phyloP scores from a whole-genome alignment of 805 yeast species.

The Saturnispora serradocipensis region DNA sequence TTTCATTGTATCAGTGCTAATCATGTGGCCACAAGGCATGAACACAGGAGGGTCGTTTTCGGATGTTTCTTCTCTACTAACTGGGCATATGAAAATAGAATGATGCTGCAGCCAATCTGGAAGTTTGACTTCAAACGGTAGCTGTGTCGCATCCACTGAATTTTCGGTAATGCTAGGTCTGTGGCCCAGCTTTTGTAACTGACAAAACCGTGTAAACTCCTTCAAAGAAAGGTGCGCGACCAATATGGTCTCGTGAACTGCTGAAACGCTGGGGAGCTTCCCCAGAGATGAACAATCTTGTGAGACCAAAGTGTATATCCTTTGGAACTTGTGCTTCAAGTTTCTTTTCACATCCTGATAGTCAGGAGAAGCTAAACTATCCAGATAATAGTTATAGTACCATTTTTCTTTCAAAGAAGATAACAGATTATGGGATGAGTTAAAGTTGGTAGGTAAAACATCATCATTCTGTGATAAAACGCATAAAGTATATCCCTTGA shows the following conservation, averaged over 20 bases:
- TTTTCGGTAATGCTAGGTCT: conserved; percentile 26
- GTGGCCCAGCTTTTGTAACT: conserved; percentile 36
- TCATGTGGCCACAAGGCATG: conserved; percentile 34
- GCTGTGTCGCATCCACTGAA: conserved; percentile 46
- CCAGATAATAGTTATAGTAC: neutral
- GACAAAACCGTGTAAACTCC: conserved; percentile 41
- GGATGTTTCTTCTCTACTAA: conserved; percentile 56
- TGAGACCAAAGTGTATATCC: neutral
- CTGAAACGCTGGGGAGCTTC: conserved; percentile 12
- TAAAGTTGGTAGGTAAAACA: neutral
- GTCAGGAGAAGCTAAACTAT: neutral
- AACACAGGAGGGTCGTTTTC: conserved; percentile 45
- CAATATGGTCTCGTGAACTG: neutral
- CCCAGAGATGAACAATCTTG: conserved; percentile 12
- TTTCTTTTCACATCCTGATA: neutral
- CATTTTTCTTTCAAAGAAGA: neutral
- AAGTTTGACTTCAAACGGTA: conserved; percentile 21
- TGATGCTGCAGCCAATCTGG: conserved; percentile 10
- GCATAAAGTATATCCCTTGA: neutral
- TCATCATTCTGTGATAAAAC: neutral
- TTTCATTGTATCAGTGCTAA: conserved; percentile 44
- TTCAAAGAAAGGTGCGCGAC: conserved; percentile 31
- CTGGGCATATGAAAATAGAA: conserved; percentile 60
- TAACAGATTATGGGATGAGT: neutral
- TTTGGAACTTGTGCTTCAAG: neutral